Percentiles rank a stretch among this genome's conserved stretches.
Evolutionary conservation across 257 asterid genomes (phyloP).

Genomic region (Hygrophila difformis): DNA sequence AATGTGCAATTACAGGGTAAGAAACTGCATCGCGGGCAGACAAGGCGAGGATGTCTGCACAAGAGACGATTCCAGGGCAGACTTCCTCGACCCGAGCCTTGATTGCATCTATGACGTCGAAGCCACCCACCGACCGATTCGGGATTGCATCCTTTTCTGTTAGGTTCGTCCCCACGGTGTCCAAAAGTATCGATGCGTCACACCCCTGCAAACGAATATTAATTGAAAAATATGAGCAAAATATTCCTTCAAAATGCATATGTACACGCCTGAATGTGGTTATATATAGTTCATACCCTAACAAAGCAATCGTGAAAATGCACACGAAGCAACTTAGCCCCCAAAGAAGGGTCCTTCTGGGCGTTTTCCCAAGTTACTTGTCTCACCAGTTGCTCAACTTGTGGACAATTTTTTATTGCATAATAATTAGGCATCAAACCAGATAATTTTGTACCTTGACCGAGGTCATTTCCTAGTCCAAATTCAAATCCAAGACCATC

Average conservation of each 20-base stretch:
- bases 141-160: slow-evolving; percentile 44
- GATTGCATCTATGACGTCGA: slow-evolving; percentile 34
- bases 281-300: slow-evolving; percentile 16
- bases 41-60: slow-evolving; percentile 48
- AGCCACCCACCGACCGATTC: slow-evolving; percentile 30
- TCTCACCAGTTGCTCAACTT: slow-evolving; percentile 29
- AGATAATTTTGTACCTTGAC: too few relatives aligned
- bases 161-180: slow-evolving; percentile 28
- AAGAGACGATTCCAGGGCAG: slow-evolving; percentile 39
- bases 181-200: slow-evolving; percentile 39
- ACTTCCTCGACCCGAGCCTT: slow-evolving; percentile 26
- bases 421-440: too few relatives aligned
- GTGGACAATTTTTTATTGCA: too few relatives aligned
- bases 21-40: slow-evolving; percentile 50
- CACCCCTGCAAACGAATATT: slow-evolving; percentile 28
- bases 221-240: background rate
- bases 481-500: too few relatives aligned
- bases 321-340: too few relatives aligned
- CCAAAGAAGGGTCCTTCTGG: too few relatives aligned
- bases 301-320: slow-evolving; percentile 55
- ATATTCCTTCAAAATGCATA: too few relatives aligned
- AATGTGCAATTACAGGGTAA: slow-evolving; percentile 25
- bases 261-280: too few relatives aligned
- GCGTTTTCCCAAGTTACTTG: slow-evolving; percentile 23
- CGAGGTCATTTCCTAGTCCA: too few relatives aligned